Percentiles rank a stretch among this genome's conserved stretches.
phyloP scores from a whole-genome alignment of 164 flowering plant genomes.

The Chimonanthus salicifolius region DNA sequence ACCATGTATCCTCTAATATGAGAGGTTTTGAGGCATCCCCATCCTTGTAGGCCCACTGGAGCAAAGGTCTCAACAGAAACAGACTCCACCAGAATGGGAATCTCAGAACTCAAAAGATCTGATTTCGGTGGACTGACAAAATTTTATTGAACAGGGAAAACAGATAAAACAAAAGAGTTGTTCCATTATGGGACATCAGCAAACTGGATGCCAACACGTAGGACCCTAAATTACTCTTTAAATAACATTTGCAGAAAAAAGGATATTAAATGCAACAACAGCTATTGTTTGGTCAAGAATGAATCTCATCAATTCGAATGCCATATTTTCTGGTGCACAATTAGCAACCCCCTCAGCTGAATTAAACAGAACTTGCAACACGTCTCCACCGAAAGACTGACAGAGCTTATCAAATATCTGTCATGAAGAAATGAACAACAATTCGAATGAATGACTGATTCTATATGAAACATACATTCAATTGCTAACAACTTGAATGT shows the following conservation, averaged over 20 bases:
- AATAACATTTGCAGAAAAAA: slow-evolving; percentile 12
- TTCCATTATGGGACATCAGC: neutral
- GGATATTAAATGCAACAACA: slow-evolving; percentile 83
- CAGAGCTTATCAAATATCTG: slow-evolving; percentile 97
- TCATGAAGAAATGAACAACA: slow-evolving; percentile 9
- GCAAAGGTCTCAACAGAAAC: neutral
- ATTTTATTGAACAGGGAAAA: neutral
- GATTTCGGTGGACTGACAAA: neutral
- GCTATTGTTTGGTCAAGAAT: slow-evolving; percentile 67
- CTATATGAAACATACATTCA: neutral
- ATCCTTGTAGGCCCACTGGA: neutral
- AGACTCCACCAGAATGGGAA: neutral
- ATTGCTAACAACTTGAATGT: neutral
- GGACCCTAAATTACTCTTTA: neutral
- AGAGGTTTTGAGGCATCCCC: neutral
- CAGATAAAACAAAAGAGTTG: neutral
- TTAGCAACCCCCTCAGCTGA: slow-evolving; percentile 83
- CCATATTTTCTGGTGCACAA: slow-evolving; percentile 51
- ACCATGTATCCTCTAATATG: neutral
- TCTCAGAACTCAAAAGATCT: neutral
- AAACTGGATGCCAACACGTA: neutral
- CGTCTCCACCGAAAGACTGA: slow-evolving; percentile 89
- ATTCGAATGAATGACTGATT: neutral
- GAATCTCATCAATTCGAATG: slow-evolving; percentile 66
- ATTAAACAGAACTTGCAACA: slow-evolving; percentile 71